Evolutionary conservation across 1,284 basidiomycete genomes (phyloP).

Genomic region (Coniferiporia weirii): DNA sequence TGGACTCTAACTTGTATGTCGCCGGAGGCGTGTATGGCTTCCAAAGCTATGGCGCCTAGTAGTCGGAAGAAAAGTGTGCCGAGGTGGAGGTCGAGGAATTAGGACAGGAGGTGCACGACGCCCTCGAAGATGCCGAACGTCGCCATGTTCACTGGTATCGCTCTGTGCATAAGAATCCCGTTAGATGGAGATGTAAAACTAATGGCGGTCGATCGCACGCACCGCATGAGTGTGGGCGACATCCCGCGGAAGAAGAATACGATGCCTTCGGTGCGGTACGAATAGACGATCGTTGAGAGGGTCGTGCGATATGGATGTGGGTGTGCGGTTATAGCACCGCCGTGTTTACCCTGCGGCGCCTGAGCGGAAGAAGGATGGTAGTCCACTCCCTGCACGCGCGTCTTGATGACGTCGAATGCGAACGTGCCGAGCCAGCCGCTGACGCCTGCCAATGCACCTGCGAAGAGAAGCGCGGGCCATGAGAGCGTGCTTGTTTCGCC

Average conservation of each 20-base stretch:
- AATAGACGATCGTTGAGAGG: constrained; percentile 50
- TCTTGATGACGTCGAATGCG: constrained; percentile 84
- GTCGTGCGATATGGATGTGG: constrained; percentile 51
- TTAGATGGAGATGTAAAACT: neutral
- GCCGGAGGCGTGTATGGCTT: too few relatives aligned
- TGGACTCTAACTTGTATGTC: too few relatives aligned
- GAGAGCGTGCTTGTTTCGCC: constrained; percentile 38
- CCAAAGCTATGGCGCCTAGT: neutral
- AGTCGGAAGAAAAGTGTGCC: too few relatives aligned
- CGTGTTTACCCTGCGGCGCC: constrained; percentile 7
- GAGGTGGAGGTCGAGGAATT: constrained; percentile 1
- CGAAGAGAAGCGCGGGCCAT: constrained; percentile 61
- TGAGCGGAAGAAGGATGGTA: constrained; percentile 2
- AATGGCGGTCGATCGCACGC: constrained; percentile 24
- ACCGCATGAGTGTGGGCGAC: constrained; percentile 75
- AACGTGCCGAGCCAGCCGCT: constrained; percentile 73
- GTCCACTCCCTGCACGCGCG: constrained; percentile 63
- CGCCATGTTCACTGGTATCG: constrained; percentile 54
- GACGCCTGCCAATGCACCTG: constrained; percentile 76
- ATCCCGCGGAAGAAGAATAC: constrained; percentile 72
- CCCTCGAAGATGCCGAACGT: constrained; percentile 50
- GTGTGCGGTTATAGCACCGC: constrained; percentile 14
- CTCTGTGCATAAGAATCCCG: constrained; percentile 27
- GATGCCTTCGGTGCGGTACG: constrained; percentile 61
- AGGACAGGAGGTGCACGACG: constrained; percentile 35